Conservation (phyloP, 805 yeast species). For the Hanseniaspora mollemarum region DNA sequence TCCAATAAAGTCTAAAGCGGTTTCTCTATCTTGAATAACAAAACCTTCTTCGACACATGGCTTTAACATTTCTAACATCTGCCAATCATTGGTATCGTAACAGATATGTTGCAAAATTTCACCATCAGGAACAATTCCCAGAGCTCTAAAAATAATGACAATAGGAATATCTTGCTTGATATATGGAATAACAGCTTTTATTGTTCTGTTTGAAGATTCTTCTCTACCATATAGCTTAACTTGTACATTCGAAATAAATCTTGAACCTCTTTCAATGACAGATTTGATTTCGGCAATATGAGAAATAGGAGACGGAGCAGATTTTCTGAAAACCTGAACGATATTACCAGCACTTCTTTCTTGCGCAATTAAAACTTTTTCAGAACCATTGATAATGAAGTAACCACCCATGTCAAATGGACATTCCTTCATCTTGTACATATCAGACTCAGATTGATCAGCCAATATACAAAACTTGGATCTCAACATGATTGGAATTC, state of each 20-base stretch:
- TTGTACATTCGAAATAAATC: constrained; percentile 87
- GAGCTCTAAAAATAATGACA: constrained; percentile 91
- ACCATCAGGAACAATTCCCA: constrained; percentile 98
- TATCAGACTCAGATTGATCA: constrained; percentile 82
- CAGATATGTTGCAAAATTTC: constrained; percentile 96
- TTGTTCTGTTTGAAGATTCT: constrained; percentile 64
- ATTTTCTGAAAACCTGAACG: constrained; percentile 94
- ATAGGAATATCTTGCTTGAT: constrained; percentile 95
- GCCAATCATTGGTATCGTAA: constrained; percentile 97
- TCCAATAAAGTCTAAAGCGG: constrained; percentile 94
- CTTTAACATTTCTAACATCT: constrained; percentile 96
- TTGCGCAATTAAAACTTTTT: constrained; percentile 95
- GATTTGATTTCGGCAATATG: constrained; percentile 95
- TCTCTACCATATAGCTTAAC: constrained; percentile 81
- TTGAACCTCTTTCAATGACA: constrained; percentile 93
- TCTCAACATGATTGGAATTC: constrained; percentile 94
- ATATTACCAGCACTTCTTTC: constrained; percentile 97
- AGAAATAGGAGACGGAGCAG: constrained; percentile 92
- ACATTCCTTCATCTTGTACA: constrained; percentile 92
- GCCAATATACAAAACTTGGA: constrained; percentile 90
- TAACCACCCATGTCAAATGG: constrained; percentile 99
- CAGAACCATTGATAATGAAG: constrained; percentile 95
- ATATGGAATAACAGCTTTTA: constrained; percentile 91
- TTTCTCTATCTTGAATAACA: constrained; percentile 94
- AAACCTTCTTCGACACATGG: constrained; percentile 99